These are phyloP conservation scores for Fusarium udum DNA, from an alignment of 2,329 filamentous ascomycete genomes.

Conservation along the genomic window DNA sequence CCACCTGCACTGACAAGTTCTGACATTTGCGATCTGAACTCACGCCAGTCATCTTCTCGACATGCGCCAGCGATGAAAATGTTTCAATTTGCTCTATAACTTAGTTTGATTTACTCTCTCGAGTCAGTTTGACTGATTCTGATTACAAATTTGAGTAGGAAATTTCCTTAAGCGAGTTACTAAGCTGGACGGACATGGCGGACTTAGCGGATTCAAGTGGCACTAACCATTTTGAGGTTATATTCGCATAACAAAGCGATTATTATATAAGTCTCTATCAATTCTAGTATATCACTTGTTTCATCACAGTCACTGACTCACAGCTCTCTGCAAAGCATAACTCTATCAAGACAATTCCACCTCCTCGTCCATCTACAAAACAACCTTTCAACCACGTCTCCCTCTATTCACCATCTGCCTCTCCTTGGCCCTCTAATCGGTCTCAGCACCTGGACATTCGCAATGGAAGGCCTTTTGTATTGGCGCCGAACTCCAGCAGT, in stretches of 20 bases:
- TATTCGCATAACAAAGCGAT: neutral
- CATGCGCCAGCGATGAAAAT: too few species aligned
- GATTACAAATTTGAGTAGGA: fast-evolving
- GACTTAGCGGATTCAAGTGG: neutral
- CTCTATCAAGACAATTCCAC: fast-evolving
- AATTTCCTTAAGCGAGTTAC: fast-evolving
- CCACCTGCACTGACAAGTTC: too few species aligned
- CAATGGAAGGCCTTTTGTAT: neutral
- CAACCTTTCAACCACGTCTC: neutral
- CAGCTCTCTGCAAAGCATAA: fast-evolving
- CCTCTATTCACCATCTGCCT: neutral
- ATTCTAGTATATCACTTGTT: neutral
- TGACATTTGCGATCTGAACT: too few species aligned
- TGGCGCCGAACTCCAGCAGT: neutral
- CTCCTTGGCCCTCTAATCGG: neutral
- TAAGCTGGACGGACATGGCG: neutral
- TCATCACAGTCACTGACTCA: fast-evolving
- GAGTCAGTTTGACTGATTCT: neutral
- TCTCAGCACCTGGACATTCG: neutral
- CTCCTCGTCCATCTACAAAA: neutral
- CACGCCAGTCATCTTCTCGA: too few species aligned
- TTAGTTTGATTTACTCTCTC: neutral
- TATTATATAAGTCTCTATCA: fast-evolving
- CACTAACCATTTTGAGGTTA: neutral
- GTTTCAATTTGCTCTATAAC: neutral